Evolutionary conservation across 306 rosid genomes (phyloP), one percentile per base, ranked within the genome.

Genomic region (Quercus parvula): DNA sequence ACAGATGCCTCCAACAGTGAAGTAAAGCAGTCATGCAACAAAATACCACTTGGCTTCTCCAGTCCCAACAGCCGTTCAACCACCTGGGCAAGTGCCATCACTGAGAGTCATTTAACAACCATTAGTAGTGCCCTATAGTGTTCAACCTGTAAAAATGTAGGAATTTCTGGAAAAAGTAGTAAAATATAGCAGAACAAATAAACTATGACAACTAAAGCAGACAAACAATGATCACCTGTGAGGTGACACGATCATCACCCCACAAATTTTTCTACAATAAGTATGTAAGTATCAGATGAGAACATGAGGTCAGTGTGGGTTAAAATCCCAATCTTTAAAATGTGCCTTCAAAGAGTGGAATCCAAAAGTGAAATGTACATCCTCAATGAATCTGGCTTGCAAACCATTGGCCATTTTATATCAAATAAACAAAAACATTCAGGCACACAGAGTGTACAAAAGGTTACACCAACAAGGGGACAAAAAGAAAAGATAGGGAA

Each of bases 61-160:
- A 84, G 81, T 81, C 76, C 82, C 88, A 89, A 41, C 62, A 88
- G 83, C 79, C 86, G 88, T 76, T 94, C 97, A 46, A 94, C 77
- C 88, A 94, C 86, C 73, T 71, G 81, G 22, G 87, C 90, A 78
- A 90, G 86, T 71, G 88, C 79, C 90, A 94, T 80, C 89, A 90
- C 97, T 94, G 85, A 81, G 63, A 76, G 66, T 78, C 81, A 85
- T 33, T 73, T 38, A 63, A 81, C 61, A 69, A 19, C 27, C 11
- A 52, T 77, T 30, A 83, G 69, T 18, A 25, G 33, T 24, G 28
- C 56, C 74, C 31, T 18, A 10, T 41, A 44, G 52, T 28, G 49
- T 66, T 17, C 41, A 51, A 49, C 14, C 25, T 72, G 6, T 56
- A 25, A 19, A 17, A 17, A 28, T 31, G 24, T n/a, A 28, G 56